phyloP scores from a whole-genome alignment of 345 rosid species.

The Rhodomyrtus tomentosa region DNA sequence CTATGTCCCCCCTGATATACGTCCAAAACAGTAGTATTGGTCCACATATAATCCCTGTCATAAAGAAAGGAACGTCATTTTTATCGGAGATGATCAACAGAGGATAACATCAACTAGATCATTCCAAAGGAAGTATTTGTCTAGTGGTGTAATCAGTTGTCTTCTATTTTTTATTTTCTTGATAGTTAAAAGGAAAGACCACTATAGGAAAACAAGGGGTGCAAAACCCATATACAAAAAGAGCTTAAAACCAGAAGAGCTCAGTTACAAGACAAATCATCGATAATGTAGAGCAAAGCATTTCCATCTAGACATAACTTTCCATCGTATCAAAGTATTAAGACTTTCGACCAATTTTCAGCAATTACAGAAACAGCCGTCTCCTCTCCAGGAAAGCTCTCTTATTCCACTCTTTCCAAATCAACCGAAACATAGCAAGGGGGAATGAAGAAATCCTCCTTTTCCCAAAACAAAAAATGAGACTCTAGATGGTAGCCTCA shows the following conservation, averaged over 20 bases:
- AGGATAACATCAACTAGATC: not conserved
- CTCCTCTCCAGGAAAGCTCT: not conserved
- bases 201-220: too few species aligned
- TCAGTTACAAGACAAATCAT: not conserved
- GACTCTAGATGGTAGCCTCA: not conserved
- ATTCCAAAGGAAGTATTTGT: not conserved
- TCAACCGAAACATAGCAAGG: not conserved
- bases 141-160: not conserved
- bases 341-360: not conserved
- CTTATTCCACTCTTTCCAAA: not conserved
- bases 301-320: not conserved
- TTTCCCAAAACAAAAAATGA: not conserved
- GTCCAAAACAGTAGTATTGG: constrained; percentile 86
- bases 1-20: constrained; percentile 68
- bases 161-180: not conserved
- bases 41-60: constrained; percentile 67
- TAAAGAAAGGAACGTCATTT: constrained; percentile 10
- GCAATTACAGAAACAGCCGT: not conserved
- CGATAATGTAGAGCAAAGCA: not conserved
- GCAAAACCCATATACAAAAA: not conserved
- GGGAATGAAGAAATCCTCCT: not conserved
- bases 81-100: not conserved
- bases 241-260: not conserved
- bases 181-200: not conserved
- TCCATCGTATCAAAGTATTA: not conserved